Conservation (phyloP, 768 basidiomycete species). For the Gelatoporia subvermispora region DNA sequence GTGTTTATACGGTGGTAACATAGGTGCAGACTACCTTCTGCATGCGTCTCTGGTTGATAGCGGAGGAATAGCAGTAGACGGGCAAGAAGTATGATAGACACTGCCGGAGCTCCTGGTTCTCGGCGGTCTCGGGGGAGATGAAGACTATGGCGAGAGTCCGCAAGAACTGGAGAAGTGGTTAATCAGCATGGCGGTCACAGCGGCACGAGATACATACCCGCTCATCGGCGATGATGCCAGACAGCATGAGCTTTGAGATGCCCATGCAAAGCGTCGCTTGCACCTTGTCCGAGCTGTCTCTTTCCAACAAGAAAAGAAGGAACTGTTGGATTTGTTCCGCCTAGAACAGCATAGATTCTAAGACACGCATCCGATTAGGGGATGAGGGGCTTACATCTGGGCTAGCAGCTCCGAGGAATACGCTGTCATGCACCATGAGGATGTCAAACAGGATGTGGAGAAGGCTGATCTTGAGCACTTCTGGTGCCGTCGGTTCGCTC, state of each 20-base stretch:
- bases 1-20: neutral
- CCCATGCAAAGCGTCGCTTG: constrained; percentile 75
- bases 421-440: constrained; percentile 75
- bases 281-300: constrained; percentile 55
- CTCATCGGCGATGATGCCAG: constrained; percentile 70
- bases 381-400: constrained; percentile 22
- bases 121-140: constrained; percentile 73
- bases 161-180: constrained; percentile 33
- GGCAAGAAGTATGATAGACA: constrained; percentile 85
- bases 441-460: constrained; percentile 83
- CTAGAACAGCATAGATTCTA: constrained; percentile 22
- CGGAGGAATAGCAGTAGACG: constrained; percentile 79
- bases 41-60: constrained; percentile 70
- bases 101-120: constrained; percentile 82
- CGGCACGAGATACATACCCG: constrained; percentile 44
- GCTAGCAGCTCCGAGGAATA: constrained; percentile 48
- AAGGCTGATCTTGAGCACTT: constrained; percentile 61
- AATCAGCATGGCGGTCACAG: neutral
- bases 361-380: neutral
- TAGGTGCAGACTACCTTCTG: constrained; percentile 44
- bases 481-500: constrained; percentile 44
- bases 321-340: constrained; percentile 63
- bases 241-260: constrained; percentile 78
- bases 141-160: constrained; percentile 54
- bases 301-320: constrained; percentile 47